Evolutionary conservation across 176 grass and related monocot species (phyloP).

Genomic region (Cocos nucifera): DNA sequence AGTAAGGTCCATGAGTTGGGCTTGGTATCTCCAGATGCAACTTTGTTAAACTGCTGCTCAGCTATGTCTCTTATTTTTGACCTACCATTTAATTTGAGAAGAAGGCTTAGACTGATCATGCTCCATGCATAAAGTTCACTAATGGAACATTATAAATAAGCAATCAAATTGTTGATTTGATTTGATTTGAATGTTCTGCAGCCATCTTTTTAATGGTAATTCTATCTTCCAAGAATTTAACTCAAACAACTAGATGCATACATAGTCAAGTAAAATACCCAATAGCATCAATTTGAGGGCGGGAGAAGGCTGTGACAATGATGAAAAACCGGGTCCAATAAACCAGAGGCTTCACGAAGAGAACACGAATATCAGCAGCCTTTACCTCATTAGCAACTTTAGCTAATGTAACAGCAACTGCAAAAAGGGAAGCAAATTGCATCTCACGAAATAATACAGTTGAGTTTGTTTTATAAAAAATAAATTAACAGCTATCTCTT

Average conservation of each 20-base stretch:
- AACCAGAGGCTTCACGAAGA: conserved; percentile 80
- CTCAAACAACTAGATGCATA: not conserved
- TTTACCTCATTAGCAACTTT: conserved; percentile 88
- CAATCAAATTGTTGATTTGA: too few species aligned
- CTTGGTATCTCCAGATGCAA: conserved; percentile 83
- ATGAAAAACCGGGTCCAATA: conserved; percentile 98
- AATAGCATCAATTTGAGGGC: conserved; percentile 91
- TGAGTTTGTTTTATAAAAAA: not conserved
- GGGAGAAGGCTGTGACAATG: conserved; percentile 88
- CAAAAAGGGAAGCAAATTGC: conserved; percentile 2
- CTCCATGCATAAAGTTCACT: too few species aligned
- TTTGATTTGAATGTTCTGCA: too few species aligned
- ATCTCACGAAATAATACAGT: not conserved
- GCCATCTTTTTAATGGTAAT: too few species aligned
- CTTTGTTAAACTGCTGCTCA: conserved; percentile 72
- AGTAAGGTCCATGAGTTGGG: conserved; percentile 90
- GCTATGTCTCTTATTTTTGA: conserved; percentile 80
- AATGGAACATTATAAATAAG: too few species aligned
- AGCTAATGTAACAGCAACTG: conserved; percentile 77
- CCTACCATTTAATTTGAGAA: conserved; percentile 22
- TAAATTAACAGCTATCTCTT: not conserved
- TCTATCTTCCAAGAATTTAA: too few species aligned
- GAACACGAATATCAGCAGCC: conserved; percentile 67
- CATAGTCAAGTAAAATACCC: conserved; percentile 26
- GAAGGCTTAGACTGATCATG: too few species aligned